Evolutionary conservation across 2,329 filamentous ascomycete genomes (phyloP), one percentile per base, ranked within the genome.

Genomic region (Colletotrichum lentis): DNA sequence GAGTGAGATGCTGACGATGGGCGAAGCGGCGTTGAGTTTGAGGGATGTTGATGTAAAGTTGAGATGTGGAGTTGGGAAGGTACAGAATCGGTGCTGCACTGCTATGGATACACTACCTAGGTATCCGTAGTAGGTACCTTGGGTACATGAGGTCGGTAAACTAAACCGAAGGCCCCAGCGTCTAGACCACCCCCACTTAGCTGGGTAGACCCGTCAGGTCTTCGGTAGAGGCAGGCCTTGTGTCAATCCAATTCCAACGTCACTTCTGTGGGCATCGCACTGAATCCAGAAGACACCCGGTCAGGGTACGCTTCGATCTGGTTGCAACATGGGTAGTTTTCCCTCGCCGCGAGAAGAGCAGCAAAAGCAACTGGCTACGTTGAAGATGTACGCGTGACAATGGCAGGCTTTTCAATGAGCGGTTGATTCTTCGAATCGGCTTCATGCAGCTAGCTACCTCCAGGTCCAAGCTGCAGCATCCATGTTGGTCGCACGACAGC

Each of bases 31-130:
- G 35, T 39, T 60, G 35, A 56, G 57, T 52, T 39, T 60, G 57
- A 18, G 22, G 31, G 57, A 43, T 52, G 46, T 60, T 60, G 22
- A 52, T 60, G 57, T 60, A 35, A 43, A 60, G 57, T 60, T 60
- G 47, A 52, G 57, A 43, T 27, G 57, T 52, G 57, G 46, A 60
- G 57, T 52, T 41, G 57, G 57, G 24, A 52, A 52, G 22, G 46
- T 22, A 49, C 57, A 50, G 44, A 52, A 52, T 52, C 46, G 46
- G 46, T 46, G 46, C 49, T 46, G 56, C 46, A 60, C 22, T 35
- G 31, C 8, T 8, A 35, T 7, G 31, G 31, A 7, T 35, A 35
- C 31, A 35, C 31, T 35, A 35, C 8, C 31, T 2, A 24, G 24
- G 24, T 24, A 24, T 4, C 24, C 4, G 31, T 35, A 35, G 31